Percentiles rank a stretch among this genome's conserved stretches.
Evolutionary conservation across 345 rosid species (phyloP).

Genomic region (Streptanthus diversifolius): DNA sequence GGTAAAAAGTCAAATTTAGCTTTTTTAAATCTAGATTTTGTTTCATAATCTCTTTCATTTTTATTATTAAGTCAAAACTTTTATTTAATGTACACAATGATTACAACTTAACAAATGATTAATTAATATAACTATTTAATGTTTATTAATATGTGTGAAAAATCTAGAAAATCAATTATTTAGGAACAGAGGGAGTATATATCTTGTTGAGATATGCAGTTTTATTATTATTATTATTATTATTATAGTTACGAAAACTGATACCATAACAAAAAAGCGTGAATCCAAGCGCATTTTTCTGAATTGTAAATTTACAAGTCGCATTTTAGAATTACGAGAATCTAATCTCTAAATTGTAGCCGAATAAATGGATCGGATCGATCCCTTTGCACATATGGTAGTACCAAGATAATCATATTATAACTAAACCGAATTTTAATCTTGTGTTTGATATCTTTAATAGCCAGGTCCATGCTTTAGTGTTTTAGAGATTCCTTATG

Average conservation of each 20-base stretch:
- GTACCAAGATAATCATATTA: slow-evolving; percentile 24
- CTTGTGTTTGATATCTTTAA: not conserved
- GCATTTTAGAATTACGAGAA: slow-evolving; percentile 6
- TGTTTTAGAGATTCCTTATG: slow-evolving; percentile 18
- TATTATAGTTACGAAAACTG: not conserved
- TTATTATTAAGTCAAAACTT: too few species aligned
- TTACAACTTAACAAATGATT: too few species aligned
- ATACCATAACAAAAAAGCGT: not conserved
- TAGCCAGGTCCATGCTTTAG: slow-evolving; percentile 15
- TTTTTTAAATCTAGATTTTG: too few species aligned
- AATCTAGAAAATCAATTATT: too few species aligned
- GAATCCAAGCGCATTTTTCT: slow-evolving; percentile 3
- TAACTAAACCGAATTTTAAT: slow-evolving; percentile 22
- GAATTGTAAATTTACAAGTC: slow-evolving; percentile 17
- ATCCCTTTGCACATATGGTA: slow-evolving; percentile 17
- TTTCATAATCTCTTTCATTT: too few species aligned
- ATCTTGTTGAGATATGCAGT: not conserved
- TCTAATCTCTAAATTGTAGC: slow-evolving; percentile 15
- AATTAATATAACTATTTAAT: too few species aligned
- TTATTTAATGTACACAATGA: too few species aligned
- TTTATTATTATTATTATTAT: not conserved
- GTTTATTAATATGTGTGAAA: too few species aligned
- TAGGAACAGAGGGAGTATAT: too few species aligned
- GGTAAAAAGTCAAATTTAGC: too few species aligned
- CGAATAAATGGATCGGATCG: slow-evolving; percentile 27